Conservation (phyloP, 2,329 filamentous ascomycete genomes). For the Amauroascus niger region DNA sequence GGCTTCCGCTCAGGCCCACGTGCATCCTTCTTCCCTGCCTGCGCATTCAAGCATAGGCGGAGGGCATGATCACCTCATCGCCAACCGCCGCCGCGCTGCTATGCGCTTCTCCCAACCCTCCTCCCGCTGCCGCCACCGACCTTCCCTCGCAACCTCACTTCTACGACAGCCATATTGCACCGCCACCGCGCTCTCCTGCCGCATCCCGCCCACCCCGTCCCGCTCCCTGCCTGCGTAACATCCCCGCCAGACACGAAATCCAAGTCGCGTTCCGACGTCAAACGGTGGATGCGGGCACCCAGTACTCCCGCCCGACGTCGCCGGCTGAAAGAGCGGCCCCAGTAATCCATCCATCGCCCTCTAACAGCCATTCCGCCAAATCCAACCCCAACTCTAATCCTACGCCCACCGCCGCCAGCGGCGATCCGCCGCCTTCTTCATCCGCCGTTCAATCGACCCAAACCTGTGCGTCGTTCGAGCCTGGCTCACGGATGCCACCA, state of each 20-base stretch:
- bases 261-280: constrained; percentile 18
- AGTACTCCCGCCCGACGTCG: constrained; percentile 45
- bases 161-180: background rate
- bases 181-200: constrained; percentile 7
- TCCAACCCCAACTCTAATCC: background rate
- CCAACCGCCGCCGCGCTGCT: constrained; percentile 32
- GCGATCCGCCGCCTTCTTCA: background rate
- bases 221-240: constrained; percentile 6
- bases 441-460: constrained; percentile 17
- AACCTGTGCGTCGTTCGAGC: constrained; percentile 14
- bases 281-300: constrained; percentile 44
- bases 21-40: constrained; percentile 13
- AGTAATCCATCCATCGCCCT: background rate
- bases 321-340: constrained; percentile 18
- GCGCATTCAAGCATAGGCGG: background rate
- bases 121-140: constrained; percentile 19
- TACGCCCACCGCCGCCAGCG: background rate
- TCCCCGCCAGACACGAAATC: constrained; percentile 1
- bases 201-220: constrained; percentile 10
- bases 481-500: constrained; percentile 19
- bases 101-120: constrained; percentile 23
- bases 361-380: background rate
- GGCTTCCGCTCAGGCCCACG: constrained; percentile 15
- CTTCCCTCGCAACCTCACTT: constrained; percentile 24
- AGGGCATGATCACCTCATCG: constrained; percentile 33